These are phyloP conservation scores for Saturnispora silvae DNA, from an alignment of 805 yeast genomes.

Conservation along the genomic window DNA sequence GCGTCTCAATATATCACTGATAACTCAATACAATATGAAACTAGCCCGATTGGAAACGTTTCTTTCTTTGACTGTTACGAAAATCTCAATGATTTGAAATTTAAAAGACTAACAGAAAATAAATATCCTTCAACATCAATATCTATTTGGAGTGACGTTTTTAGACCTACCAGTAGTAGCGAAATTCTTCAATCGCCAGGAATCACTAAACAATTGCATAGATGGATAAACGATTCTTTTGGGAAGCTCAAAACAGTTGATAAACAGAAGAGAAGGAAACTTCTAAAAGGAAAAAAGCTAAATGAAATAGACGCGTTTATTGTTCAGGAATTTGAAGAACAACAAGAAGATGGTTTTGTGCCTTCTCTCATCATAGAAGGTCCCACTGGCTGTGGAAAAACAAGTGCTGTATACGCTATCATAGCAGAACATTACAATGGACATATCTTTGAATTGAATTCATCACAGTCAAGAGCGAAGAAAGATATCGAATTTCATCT, in stretches of 20 bases:
- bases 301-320: conserved; percentile 28
- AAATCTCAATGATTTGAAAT: conserved; percentile 10
- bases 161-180: conserved; percentile 28
- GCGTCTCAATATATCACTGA: neutral
- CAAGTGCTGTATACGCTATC: conserved; percentile 59
- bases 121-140: conserved; percentile 5
- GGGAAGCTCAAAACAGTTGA: conserved; percentile 20
- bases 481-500: conserved; percentile 57
- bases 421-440: conserved; percentile 48
- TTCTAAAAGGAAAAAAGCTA: conserved; percentile 13
- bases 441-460: conserved; percentile 71
- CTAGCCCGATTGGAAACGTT: conserved; percentile 2
- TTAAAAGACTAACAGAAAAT: conserved; percentile 8
- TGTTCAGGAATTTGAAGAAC: conserved; percentile 30
- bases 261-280: conserved; percentile 19
- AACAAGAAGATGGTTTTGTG: conserved; percentile 27
- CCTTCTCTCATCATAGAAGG: conserved; percentile 66
- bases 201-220: conserved; percentile 19
- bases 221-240: conserved; percentile 36
- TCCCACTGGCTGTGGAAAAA: conserved; percentile 66
- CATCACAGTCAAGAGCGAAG: conserved; percentile 62
- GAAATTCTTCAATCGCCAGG: conserved; percentile 27
- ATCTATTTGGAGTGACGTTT: conserved; percentile 34
- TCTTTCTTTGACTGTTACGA: neutral
- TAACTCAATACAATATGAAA: conserved; percentile 2